Conservation (phyloP, 2,329 filamentous ascomycete genomes). For the Ceratocystis albifundus region DNA sequence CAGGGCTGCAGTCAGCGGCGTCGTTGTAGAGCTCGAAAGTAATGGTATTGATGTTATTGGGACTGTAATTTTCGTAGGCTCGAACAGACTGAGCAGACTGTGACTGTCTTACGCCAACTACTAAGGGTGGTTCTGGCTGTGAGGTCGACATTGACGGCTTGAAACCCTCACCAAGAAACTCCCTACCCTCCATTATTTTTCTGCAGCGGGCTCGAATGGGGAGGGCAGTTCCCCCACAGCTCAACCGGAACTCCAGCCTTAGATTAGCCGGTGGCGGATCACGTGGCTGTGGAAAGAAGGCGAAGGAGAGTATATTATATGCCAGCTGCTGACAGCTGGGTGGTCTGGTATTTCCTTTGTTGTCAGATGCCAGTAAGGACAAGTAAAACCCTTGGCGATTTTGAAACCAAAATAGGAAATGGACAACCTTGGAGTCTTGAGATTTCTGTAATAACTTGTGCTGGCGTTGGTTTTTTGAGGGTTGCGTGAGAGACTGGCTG, state of each 20-base stretch:
- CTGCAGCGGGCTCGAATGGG: conserved; percentile 21
- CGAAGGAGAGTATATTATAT: neutral
- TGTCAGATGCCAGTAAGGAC: conserved; percentile 10
- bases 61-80: conserved; percentile 15
- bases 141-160: conserved; percentile 23
- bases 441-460: neutral
- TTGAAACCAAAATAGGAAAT: neutral
- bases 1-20: conserved; percentile 13
- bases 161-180: conserved; percentile 20
- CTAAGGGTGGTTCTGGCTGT: conserved; percentile 16
- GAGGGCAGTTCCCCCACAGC: conserved; percentile 21
- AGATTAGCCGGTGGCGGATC: conserved; percentile 22
- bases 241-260: conserved; percentile 22
- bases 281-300: conserved; percentile 13
- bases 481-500: conserved; percentile 5
- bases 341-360: neutral
- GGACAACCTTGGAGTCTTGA: neutral
- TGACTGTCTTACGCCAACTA: conserved; percentile 15
- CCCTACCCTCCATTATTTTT: conserved; percentile 23
- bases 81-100: conserved; percentile 10
- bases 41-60: conserved; percentile 15
- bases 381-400: neutral
- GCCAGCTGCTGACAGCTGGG: neutral
- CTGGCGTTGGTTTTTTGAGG: neutral
- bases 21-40: conserved; percentile 5